A percentile compares a stretch with the other conserved stretches of the same genome.
phyloP scores from a whole-genome alignment of 2,329 filamentous ascomycete species.

The Sarocladiaceae sp. region DNA sequence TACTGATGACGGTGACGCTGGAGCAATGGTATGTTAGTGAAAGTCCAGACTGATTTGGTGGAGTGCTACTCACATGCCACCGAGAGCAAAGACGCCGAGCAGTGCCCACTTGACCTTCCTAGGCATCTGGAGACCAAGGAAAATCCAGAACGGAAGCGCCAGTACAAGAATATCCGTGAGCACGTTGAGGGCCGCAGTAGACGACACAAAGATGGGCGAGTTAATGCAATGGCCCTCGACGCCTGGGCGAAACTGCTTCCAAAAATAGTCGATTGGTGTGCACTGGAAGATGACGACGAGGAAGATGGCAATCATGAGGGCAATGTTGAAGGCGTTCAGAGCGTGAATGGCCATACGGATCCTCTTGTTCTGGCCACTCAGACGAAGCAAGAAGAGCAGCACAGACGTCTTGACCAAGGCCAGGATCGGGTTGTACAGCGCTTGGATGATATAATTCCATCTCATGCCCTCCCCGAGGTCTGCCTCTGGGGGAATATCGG shows the following conservation, averaged over 20 bases:
- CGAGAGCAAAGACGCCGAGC: constrained; percentile 31
- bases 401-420: constrained; percentile 38
- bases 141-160: constrained; percentile 32
- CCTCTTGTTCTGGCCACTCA: constrained; percentile 30
- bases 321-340: constrained; percentile 23
- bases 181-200: constrained; percentile 24
- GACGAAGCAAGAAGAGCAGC: constrained; percentile 35
- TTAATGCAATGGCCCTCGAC: background rate
- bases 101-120: constrained; percentile 30
- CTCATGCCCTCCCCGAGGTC: background rate
- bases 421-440: constrained; percentile 38
- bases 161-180: constrained; percentile 34
- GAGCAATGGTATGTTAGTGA: background rate
- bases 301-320: constrained; percentile 28
- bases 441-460: constrained; percentile 21
- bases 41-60: background rate
- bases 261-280: constrained; percentile 26
- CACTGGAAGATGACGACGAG: constrained; percentile 34
- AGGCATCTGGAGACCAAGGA: constrained; percentile 31
- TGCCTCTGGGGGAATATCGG: background rate
- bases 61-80: constrained; percentile 24
- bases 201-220: background rate
- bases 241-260: constrained; percentile 16
- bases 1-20: constrained; percentile 25
- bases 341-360: constrained; percentile 22